Conservation (phyloP, 768 basidiomycete genomes). For the Mycena albidolilacea region DNA sequence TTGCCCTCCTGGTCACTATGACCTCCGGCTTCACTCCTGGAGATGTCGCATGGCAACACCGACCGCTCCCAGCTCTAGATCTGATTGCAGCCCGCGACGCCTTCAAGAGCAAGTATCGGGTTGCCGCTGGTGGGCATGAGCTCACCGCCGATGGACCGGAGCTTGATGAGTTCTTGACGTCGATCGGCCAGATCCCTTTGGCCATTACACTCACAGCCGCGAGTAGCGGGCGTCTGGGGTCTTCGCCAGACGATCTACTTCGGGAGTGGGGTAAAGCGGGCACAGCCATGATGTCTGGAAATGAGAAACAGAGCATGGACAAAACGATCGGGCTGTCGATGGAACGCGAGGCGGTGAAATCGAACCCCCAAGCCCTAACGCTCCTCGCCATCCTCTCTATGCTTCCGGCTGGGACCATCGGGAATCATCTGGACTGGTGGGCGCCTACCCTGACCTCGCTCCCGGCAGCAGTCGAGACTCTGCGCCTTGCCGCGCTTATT, state of each 20-base stretch:
- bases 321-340: constrained; percentile 21
- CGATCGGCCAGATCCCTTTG: constrained; percentile 49
- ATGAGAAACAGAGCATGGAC: constrained; percentile 11
- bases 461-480: constrained; percentile 17
- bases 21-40: constrained; percentile 44
- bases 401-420: constrained; percentile 44
- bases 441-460: constrained; percentile 18
- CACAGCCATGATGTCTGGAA: constrained; percentile 21
- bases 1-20: constrained; percentile 54
- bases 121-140: constrained; percentile 32
- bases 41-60: constrained; percentile 44
- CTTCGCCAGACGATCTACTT: neutral
- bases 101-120: constrained; percentile 39
- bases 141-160: constrained; percentile 17
- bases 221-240: constrained; percentile 16
- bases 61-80: constrained; percentile 38
- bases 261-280: constrained; percentile 11
- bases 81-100: constrained; percentile 40
- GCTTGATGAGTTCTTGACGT: constrained; percentile 30
- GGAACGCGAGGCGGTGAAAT: constrained; percentile 34
- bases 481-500: constrained; percentile 23
- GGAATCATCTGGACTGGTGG: constrained; percentile 31
- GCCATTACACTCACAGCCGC: constrained; percentile 53
- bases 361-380: constrained; percentile 37
- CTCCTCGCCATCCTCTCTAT: constrained; percentile 45